phyloP scores from a whole-genome alignment of 176 grass and related monocot genomes.

The Miscanthus lutarioriparius region DNA sequence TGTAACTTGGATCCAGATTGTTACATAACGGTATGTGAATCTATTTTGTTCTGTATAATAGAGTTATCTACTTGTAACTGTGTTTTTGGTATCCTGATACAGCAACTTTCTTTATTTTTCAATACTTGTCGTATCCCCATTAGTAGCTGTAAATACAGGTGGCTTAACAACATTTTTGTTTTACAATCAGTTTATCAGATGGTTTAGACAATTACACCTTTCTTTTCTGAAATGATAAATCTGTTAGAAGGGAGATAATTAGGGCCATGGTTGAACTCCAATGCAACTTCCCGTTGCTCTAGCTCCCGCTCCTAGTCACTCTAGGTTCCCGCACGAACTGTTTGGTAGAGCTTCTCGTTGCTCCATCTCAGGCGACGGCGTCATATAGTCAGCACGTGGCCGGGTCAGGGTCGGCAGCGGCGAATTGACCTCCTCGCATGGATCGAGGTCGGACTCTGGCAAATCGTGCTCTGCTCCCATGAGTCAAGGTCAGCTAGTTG shows the following conservation, averaged over 20 bases:
- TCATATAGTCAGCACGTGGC: neutral
- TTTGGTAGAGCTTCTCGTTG: neutral
- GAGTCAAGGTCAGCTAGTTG: neutral
- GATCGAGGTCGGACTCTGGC: neutral
- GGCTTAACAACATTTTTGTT: constrained; percentile 1
- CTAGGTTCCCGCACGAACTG: neutral
- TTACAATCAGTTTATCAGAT: constrained; percentile 16
- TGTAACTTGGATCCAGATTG: constrained; percentile 83
- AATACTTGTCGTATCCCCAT: neutral
- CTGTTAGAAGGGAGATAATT: neutral
- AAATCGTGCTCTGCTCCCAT: neutral
- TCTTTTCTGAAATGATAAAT: neutral
- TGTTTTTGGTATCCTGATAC: neutral
- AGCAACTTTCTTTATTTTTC: constrained; percentile 7
- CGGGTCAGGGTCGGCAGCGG: no score
- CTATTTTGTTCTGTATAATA: constrained; percentile 26
- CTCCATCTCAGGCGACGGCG: neutral
- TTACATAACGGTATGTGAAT: constrained; percentile 75
- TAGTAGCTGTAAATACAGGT: constrained; percentile 17
- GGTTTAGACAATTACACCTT: neutral
- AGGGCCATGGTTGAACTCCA: neutral
- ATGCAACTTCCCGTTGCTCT: neutral
- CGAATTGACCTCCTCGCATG: neutral
- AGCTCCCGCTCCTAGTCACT: neutral
- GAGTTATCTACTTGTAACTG: constrained; percentile 2